Base-by-base conservation (phyloP, 495 filamentous ascomycete species). In the Penicillium soppii region DNA sequence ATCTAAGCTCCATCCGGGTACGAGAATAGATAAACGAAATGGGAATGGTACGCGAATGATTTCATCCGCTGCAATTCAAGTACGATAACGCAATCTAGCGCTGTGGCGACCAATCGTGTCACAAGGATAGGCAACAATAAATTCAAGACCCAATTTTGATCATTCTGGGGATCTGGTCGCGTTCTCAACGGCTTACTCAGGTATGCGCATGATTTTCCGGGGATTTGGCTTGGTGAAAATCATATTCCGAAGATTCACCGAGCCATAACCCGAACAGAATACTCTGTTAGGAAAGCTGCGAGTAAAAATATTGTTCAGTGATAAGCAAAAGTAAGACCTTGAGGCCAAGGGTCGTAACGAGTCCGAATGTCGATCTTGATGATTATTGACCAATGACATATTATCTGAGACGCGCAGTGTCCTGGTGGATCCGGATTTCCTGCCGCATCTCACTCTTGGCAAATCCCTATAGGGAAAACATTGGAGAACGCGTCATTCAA, bases 401-500 rank as follows among this genome's bases (percentile, higher is more conserved):
- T 19, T 10, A 21, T 20, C 35, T 26, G 38, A 47, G 54, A 32
- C 29, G 44, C 53, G n/a, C 39, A 58, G 38, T 48, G 49, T 50
- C 43, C 54, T 47, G 21, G 56, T 59, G 40, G 54, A 50, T 37
- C 40, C 40, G 12, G 35, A 43, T 44, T 58, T 23, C 29, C 41
- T 5, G 39, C 13, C 7, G 39, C 13, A 25, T 38, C 17, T 47
- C 30, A 36, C 20, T 5, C 50, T 53, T 53, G 44, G 52, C 52
- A n/a, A n/a, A 55, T 43, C 50, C 47, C 47, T 42, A 51, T 52
- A 43, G 37, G 51, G 51, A 47, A 19, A 57, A 26, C 27, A 33
- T 10, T n/a, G 23, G 26, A 52, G 51, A 55, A 55, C 47, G 58
- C 58, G 58, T 61, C 51, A 61, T 54, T 50, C 15, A 10, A 12